phyloP scores from a whole-genome alignment of 2,329 filamentous ascomycete genomes.

The Talaromyces sp. region DNA sequence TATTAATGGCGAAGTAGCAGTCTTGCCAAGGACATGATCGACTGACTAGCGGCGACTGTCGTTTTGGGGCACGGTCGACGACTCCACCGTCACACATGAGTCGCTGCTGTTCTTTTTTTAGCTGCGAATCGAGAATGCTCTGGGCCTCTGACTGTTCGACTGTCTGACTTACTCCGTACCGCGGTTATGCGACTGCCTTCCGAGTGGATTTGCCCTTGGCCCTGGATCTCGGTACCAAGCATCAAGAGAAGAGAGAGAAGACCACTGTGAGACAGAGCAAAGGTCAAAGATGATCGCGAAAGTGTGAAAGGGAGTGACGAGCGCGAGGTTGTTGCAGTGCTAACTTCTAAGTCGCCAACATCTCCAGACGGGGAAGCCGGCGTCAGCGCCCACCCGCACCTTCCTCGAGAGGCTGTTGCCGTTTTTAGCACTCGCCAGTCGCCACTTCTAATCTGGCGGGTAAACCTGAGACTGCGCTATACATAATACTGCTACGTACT shows the following conservation, averaged over 20 bases:
- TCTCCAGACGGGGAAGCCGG: neutral
- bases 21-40: neutral
- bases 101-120: neutral
- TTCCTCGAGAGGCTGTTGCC: neutral
- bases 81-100: neutral
- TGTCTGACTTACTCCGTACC: too few relatives aligned
- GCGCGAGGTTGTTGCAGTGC: neutral
- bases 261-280: neutral
- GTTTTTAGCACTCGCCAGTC: neutral
- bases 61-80: neutral
- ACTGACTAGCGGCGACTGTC: neutral
- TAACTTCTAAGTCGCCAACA: neutral
- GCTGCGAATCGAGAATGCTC: neutral
- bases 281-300: neutral
- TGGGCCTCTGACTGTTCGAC: neutral
- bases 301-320: neutral
- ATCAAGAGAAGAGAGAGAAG: neutral
- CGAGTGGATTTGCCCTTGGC: neutral
- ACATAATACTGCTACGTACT: too few relatives aligned
- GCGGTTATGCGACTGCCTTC: neutral
- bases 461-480: neutral
- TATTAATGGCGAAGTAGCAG: neutral
- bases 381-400: neutral
- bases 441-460: neutral
- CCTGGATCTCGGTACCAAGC: neutral